Percentiles rank a stretch among this genome's conserved stretches.
These are phyloP conservation scores for Backusella circina DNA, from an alignment of 192 early-diverging fungal genomes.

Conservation along the genomic window DNA sequence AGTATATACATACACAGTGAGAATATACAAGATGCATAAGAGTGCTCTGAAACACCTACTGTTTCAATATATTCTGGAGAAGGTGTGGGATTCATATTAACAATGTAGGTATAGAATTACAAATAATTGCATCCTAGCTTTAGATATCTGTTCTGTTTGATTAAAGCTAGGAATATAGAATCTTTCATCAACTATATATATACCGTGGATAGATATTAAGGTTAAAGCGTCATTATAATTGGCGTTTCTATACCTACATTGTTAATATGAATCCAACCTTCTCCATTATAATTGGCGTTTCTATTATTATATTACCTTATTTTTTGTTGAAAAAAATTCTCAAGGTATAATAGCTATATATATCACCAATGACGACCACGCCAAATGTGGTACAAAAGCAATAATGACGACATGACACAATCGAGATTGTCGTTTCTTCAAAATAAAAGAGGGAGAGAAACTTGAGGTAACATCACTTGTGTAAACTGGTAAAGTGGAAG, in stretches of 20 bases:
- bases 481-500: neutral
- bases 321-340: neutral
- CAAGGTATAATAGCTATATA: neutral
- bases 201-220: no score
- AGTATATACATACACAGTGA: neutral
- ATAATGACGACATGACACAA: neutral
- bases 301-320: neutral
- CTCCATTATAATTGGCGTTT: no score
- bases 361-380: neutral
- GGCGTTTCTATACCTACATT: no score
- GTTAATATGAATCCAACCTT: no score
- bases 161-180: no score
- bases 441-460: neutral
- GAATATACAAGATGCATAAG: neutral
- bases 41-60: neutral
- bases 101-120: neutral
- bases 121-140: no score
- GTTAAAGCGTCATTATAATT: no score
- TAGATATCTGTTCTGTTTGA: neutral
- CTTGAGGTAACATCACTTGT: neutral
- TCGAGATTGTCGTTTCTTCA: neutral
- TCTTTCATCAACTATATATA: no score
- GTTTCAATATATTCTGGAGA: neutral
- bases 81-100: neutral
- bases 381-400: neutral